Evolutionary conservation across 169 alveolate species (phyloP).

Genomic region (Cryptosporidium meleagridis): DNA sequence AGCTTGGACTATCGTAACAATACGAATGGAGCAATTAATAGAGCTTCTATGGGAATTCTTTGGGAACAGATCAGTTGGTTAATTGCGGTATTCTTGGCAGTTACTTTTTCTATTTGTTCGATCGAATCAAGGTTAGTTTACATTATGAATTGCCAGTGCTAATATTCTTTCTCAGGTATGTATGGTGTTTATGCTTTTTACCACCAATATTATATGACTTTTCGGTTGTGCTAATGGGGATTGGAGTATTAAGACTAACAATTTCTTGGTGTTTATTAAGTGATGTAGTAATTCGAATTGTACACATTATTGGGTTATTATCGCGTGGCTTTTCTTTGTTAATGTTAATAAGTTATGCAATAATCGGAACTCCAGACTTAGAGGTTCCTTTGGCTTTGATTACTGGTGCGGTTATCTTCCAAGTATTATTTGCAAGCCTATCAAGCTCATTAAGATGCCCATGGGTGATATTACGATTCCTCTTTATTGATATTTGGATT

Average conservation of each 20-base stretch:
- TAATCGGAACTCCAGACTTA: constrained; percentile 46
- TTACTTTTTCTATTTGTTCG: constrained; percentile 33
- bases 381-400: constrained; percentile 47
- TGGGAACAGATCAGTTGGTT: constrained; percentile 62
- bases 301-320: constrained; percentile 39
- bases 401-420: constrained; percentile 28
- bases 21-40: constrained; percentile 56
- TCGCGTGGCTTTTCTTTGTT: constrained; percentile 26
- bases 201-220: constrained; percentile 61
- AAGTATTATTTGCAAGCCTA: constrained; percentile 53
- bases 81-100: constrained; percentile 41
- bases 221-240: constrained; percentile 39
- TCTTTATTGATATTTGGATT: constrained; percentile 60
- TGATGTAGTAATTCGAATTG: constrained; percentile 42
- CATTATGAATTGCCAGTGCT: background rate
- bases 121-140: constrained; percentile 49
- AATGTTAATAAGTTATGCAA: background rate
- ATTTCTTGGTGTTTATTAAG: constrained; percentile 47
- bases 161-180: background rate
- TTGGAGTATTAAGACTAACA: constrained; percentile 13
- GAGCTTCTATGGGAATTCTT: constrained; percentile 58
- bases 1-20: constrained; percentile 70
- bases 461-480: constrained; percentile 52
- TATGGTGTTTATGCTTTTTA: constrained; percentile 25
- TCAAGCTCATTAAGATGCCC: constrained; percentile 64